Evolutionary conservation across 2,329 filamentous ascomycete species (phyloP).

Genomic region (Ophiostoma perfectum): DNA sequence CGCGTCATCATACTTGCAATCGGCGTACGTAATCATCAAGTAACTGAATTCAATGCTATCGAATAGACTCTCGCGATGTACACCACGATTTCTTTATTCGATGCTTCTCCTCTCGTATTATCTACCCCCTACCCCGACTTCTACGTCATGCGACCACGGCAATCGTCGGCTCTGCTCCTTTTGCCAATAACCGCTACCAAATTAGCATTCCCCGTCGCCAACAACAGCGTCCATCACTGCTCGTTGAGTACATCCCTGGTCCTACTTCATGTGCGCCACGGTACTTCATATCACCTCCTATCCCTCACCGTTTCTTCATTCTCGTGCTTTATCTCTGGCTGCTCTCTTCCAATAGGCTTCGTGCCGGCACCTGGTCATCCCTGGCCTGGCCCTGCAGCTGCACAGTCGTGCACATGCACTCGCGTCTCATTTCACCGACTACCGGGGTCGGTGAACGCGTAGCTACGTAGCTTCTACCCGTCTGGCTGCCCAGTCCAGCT

Average conservation of each 20-base stretch:
- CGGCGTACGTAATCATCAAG: not conserved
- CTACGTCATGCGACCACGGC: constrained; percentile 3
- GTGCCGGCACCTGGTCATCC: not conserved
- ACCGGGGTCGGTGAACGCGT: constrained; percentile 9
- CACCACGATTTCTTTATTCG: not conserved
- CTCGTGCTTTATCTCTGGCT: not conserved
- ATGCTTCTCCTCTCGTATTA: not conserved
- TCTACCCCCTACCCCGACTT: not conserved
- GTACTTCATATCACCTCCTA: not conserved
- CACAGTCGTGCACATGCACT: not conserved
- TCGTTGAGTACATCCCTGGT: not conserved
- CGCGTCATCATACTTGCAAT: not conserved
- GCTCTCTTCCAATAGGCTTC: constrained; percentile 8
- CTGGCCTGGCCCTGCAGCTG: not conserved
- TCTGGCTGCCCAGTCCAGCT: not conserved
- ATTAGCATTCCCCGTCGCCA: not conserved
- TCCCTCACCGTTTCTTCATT: not conserved
- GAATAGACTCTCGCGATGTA: not conserved
- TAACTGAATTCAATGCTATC: not conserved
- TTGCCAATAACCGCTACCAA: not conserved
- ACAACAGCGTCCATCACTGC: not conserved
- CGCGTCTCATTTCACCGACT: not conserved
- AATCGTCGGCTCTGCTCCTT: constrained; percentile 1
- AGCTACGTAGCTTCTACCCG: not conserved
- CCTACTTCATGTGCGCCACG: not conserved